These are phyloP conservation scores for Corylus americana DNA, from an alignment of 306 rosid species.

Conservation along the genomic window DNA sequence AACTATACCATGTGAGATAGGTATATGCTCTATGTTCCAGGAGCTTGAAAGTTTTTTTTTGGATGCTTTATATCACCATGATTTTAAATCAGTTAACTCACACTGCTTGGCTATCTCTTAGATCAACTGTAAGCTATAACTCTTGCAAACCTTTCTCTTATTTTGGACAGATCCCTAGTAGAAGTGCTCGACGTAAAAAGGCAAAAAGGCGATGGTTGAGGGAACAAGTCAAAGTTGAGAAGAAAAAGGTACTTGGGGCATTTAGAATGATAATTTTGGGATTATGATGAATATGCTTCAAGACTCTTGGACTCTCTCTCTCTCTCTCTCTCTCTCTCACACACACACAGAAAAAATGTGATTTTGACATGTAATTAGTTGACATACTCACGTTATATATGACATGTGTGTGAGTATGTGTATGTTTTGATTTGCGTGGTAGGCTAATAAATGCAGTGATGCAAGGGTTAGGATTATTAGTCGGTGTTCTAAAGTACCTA, in stretches of 20 bases:
- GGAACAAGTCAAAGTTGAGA: constrained; percentile 55
- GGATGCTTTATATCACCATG: background rate
- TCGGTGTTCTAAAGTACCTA: constrained; percentile 22
- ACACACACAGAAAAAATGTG: background rate
- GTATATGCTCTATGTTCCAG: constrained; percentile 10
- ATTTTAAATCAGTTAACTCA: background rate
- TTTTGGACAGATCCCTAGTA: constrained; percentile 64
- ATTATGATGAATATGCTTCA: background rate
- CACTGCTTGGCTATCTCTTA: background rate
- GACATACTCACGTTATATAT: background rate
- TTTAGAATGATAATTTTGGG: constrained; percentile 7
- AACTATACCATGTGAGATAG: constrained; percentile 10
- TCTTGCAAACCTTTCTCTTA: background rate
- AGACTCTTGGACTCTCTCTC: background rate
- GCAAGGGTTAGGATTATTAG: constrained; percentile 11
- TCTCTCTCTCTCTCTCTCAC: background rate
- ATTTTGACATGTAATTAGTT: constrained; percentile 15
- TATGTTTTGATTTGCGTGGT: constrained; percentile 24
- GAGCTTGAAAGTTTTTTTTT: constrained; percentile 10
- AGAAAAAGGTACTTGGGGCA: constrained; percentile 55
- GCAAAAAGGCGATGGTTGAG: constrained; percentile 80
- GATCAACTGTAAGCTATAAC: background rate
- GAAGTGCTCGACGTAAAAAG: constrained; percentile 90
- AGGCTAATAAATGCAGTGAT: constrained; percentile 14
- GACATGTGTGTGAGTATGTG: background rate